These are phyloP conservation scores for Mycothermus thermophilus DNA, from an alignment of 495 filamentous ascomycete species.

Conservation along the genomic window DNA sequence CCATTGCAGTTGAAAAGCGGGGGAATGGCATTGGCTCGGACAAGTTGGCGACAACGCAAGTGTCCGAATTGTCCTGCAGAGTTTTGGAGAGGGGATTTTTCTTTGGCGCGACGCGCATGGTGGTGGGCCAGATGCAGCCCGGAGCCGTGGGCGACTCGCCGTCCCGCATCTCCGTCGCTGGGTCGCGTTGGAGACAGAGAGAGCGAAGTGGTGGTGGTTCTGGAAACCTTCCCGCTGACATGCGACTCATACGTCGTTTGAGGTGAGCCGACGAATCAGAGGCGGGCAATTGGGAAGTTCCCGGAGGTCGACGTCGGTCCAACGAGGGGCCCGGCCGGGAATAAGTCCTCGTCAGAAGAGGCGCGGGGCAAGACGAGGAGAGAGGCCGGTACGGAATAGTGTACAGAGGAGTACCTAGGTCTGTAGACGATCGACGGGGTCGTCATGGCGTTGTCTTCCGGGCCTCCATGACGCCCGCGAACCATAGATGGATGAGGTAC, in stretches of 20 bases:
- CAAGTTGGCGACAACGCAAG: constrained; percentile 1
- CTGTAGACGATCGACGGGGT: too few relatives aligned
- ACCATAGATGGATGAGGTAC: too few relatives aligned
- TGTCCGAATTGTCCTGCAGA: constrained; percentile 1
- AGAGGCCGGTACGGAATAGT: too few relatives aligned
- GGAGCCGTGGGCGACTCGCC: constrained; percentile 21
- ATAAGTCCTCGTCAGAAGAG: too few relatives aligned
- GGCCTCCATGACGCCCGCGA: too few relatives aligned
- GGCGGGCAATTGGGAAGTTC: constrained; percentile 12
- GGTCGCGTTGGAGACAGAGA: constrained; percentile 3
- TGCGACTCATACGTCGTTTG: neutral
- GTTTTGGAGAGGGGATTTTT: constrained; percentile 1
- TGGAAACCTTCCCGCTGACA: constrained; percentile 7
- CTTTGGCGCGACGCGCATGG: too few relatives aligned
- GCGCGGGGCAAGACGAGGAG: too few relatives aligned
- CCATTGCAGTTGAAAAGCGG: constrained; percentile 19
- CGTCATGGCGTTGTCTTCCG: too few relatives aligned
- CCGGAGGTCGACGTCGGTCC: too few relatives aligned
- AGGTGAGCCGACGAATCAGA: constrained; percentile 19
- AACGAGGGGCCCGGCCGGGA: neutral
- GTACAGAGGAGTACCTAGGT: too few relatives aligned
- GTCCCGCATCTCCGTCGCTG: constrained; percentile 8
- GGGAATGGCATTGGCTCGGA: neutral
- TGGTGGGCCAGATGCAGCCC: constrained; percentile 7
- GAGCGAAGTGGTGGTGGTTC: constrained; percentile 2